These are phyloP conservation scores for Aspergillus biplanus DNA, from an alignment of 495 filamentous ascomycete genomes.

Conservation along the genomic window DNA sequence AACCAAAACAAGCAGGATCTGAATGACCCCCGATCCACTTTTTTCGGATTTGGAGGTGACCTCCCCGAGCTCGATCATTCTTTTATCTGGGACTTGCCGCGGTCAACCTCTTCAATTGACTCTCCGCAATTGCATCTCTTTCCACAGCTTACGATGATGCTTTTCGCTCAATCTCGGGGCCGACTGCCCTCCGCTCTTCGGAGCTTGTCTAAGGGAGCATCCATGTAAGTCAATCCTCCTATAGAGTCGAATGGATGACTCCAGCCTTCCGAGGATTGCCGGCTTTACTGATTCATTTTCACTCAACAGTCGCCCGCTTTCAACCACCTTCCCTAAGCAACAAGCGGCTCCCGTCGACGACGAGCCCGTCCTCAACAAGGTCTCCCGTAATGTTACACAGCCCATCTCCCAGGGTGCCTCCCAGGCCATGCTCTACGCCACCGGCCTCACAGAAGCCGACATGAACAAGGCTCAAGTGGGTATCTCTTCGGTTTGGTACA, in stretches of 20 bases:
- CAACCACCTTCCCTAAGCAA: conserved; percentile 49
- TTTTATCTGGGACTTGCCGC: not conserved
- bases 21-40: conserved; percentile 1
- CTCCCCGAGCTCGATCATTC: not conserved
- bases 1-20: not conserved
- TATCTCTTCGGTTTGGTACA: conserved; percentile 87
- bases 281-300: conserved; percentile 18
- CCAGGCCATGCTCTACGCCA: conserved; percentile 98
- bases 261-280: not conserved
- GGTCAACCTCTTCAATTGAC: not conserved
- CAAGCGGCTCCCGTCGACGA: conserved; percentile 41
- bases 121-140: not conserved
- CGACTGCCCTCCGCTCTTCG: conserved; percentile 49
- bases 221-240: conserved; percentile 24
- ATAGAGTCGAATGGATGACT: not conserved
- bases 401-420: conserved; percentile 97
- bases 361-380: conserved; percentile 67
- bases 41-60: not conserved
- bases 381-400: conserved; percentile 84
- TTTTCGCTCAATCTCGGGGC: conserved; percentile 45
- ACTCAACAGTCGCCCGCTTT: conserved; percentile 48
- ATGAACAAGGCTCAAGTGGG: conserved; percentile 95
- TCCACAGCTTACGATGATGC: conserved; percentile 33
- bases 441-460: conserved; percentile 79
- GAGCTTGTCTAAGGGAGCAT: conserved; percentile 33